Conservation (phyloP, 2,329 filamentous ascomycete genomes). For the Thelonectria blattea region DNA sequence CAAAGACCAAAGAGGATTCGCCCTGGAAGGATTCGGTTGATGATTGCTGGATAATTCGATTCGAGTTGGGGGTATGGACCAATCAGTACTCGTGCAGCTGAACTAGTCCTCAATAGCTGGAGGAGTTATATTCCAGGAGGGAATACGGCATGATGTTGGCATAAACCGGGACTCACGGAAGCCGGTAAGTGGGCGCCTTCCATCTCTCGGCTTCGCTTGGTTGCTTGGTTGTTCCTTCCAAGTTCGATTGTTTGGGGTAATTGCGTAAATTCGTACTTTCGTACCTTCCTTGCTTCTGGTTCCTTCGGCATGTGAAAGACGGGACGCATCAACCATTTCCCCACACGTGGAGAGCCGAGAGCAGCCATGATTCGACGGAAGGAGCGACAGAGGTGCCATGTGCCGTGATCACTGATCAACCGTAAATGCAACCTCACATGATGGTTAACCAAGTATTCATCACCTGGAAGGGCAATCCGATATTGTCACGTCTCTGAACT, state of each 20-base stretch:
- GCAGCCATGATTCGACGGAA: background rate
- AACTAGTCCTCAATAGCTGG: background rate
- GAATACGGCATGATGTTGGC: background rate
- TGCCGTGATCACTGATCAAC: background rate
- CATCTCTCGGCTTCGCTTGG: no score
- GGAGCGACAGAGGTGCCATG: background rate
- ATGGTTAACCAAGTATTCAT: background rate
- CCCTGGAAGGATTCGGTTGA: background rate
- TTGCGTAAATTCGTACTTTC: background rate
- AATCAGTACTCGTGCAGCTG: background rate
- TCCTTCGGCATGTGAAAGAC: background rate
- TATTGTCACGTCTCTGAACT: no score
- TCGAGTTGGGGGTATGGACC: background rate
- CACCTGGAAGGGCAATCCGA: no score
- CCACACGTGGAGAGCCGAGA: background rate
- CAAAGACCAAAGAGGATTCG: background rate
- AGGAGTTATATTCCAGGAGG: background rate
- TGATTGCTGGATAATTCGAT: background rate
- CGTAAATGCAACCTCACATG: background rate
- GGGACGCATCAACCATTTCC: background rate
- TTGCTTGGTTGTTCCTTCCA: no score
- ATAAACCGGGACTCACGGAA: no score
- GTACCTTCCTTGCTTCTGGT: background rate
- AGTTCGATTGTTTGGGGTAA: background rate
- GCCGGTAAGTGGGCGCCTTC: no score